These are phyloP conservation scores for Elsinoe perseae DNA, from an alignment of 2,329 filamentous ascomycete species.

Conservation along the genomic window DNA sequence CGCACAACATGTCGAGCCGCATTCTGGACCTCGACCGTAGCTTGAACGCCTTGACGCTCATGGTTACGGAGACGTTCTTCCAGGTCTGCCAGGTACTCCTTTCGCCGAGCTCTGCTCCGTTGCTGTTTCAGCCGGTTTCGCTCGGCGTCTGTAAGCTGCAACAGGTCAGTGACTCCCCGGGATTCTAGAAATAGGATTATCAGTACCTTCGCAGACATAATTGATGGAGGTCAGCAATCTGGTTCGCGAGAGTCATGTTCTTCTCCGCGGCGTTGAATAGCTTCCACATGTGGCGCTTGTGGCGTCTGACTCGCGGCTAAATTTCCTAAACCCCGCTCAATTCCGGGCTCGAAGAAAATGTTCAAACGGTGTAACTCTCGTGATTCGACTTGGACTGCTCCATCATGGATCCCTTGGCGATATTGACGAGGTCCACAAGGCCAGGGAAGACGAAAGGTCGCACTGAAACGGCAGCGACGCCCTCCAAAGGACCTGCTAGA, in stretches of 20 bases:
- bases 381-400: too few species aligned
- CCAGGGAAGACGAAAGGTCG: background rate
- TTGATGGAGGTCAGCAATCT: too few species aligned
- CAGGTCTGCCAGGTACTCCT: conserved; percentile 9
- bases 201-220: conserved; percentile 1
- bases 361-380: background rate
- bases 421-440: conserved; percentile 8
- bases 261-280: too few species aligned
- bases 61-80: conserved; percentile 1
- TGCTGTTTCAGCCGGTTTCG: conserved; percentile 11
- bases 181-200: background rate
- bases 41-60: conserved; percentile 8
- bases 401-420: conserved; percentile 5
- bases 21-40: conserved; percentile 3
- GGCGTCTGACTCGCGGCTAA: background rate
- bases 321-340: conserved; percentile 11
- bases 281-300: background rate
- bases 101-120: conserved; percentile 10
- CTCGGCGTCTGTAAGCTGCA: conserved; percentile 6
- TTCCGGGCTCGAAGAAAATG: background rate
- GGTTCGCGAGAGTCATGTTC: too few species aligned
- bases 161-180: background rate
- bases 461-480: background rate
- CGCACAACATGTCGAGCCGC: background rate
- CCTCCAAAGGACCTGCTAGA: background rate